phyloP scores from a whole-genome alignment of 2,329 filamentous ascomycete species.

The Dothistroma pini region DNA sequence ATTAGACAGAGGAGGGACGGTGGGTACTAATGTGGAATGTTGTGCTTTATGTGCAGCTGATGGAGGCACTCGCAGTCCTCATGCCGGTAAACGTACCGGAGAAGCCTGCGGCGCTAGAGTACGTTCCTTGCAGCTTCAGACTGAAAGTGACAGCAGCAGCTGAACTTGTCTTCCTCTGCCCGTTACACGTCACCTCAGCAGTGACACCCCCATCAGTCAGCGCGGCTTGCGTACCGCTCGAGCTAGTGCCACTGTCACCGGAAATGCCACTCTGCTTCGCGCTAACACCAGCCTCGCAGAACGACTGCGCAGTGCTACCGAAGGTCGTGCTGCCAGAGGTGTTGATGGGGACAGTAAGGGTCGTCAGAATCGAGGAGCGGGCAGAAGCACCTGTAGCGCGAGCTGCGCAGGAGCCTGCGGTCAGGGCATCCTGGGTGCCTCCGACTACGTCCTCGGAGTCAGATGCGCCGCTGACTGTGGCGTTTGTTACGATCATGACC shows the following conservation, averaged over 20 bases:
- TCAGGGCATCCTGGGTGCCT: slow-evolving; percentile 10
- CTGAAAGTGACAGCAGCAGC: slow-evolving; percentile 4
- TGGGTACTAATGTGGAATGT: not conserved
- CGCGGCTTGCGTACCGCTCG: slow-evolving; percentile 8
- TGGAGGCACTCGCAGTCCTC: slow-evolving; percentile 8
- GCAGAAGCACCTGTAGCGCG: slow-evolving; percentile 13
- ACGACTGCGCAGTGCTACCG: slow-evolving; percentile 5
- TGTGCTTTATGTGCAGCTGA: slow-evolving; percentile 9
- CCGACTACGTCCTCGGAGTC: slow-evolving; percentile 3
- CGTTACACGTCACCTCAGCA: slow-evolving; percentile 12
- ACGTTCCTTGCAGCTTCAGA: not conserved
- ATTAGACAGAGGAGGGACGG: not conserved
- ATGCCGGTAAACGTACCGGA: slow-evolving; percentile 6
- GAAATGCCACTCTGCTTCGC: slow-evolving; percentile 6
- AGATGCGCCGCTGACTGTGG: slow-evolving; percentile 8
- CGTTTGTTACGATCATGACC: slow-evolving; percentile 5
- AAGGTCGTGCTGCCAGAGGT: slow-evolving; percentile 6
- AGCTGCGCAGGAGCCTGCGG: slow-evolving; percentile 13
- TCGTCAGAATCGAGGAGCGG: slow-evolving; percentile 6
- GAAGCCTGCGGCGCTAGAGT: slow-evolving; percentile 5
- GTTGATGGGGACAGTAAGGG: slow-evolving; percentile 10
- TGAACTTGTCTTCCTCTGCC: not conserved
- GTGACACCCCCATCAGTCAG: slow-evolving; percentile 10
- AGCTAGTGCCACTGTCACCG: slow-evolving; percentile 6
- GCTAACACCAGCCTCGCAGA: slow-evolving; percentile 15